Evolutionary conservation across 2,329 filamentous ascomycete species (phyloP).

Genomic region (Laburnicola sp.): DNA sequence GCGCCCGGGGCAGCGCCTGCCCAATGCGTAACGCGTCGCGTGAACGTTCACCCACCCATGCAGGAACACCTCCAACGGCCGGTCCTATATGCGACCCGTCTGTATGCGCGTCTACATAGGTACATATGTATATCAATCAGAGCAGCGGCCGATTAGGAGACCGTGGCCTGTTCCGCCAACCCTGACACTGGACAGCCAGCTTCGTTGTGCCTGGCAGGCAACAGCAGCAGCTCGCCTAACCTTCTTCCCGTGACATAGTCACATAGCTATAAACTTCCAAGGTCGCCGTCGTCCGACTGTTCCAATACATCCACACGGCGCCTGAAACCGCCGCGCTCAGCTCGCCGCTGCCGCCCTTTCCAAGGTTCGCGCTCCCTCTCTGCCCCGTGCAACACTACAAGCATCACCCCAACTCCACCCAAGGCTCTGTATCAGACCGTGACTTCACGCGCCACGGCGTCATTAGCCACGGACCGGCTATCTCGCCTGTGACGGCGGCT

Average conservation of each 20-base stretch:
- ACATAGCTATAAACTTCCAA: slow-evolving; percentile 16
- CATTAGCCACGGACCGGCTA: slow-evolving; percentile 15
- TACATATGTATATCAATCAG: neutral
- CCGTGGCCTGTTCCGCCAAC: slow-evolving; percentile 3
- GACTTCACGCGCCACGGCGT: slow-evolving; percentile 13
- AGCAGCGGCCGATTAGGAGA: neutral
- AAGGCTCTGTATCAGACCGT: slow-evolving; percentile 20
- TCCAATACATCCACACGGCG: slow-evolving; percentile 6
- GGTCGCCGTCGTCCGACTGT: slow-evolving; percentile 9
- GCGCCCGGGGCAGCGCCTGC: neutral
- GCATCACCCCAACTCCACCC: slow-evolving; percentile 18
- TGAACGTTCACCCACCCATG: neutral
- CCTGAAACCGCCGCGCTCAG: slow-evolving; percentile 22
- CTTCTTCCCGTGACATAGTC: slow-evolving; percentile 1
- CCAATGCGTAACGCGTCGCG: slow-evolving; percentile 1
- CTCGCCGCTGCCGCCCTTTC: slow-evolving; percentile 7
- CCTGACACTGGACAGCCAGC: neutral
- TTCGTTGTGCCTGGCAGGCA: slow-evolving; percentile 14
- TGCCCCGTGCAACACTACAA: slow-evolving; percentile 8
- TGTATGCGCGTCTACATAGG: too few species aligned
- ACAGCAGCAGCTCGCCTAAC: slow-evolving; percentile 3
- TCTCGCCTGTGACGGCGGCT: slow-evolving; percentile 17
- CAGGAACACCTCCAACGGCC: neutral
- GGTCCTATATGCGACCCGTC: slow-evolving; percentile 5
- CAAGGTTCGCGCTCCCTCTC: slow-evolving; percentile 1